A percentile compares a stretch with the other conserved stretches of the same genome.
Conservation (phyloP, 148 eudicot species). For the Amaranthus palmeri region DNA sequence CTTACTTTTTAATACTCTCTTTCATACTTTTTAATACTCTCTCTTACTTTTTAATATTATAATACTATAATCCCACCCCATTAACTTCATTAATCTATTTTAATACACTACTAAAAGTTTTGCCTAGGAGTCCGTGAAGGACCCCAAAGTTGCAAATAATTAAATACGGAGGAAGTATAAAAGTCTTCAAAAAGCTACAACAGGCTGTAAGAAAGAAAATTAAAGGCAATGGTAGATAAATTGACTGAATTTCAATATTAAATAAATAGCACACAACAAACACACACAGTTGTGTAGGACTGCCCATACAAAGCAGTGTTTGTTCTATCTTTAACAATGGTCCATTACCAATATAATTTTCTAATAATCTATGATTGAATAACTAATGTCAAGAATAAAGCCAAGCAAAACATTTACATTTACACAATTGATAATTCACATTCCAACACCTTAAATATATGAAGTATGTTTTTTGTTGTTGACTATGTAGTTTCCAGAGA, state of each 20-base stretch:
- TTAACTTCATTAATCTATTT: too few species aligned
- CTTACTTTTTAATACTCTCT: too few species aligned
- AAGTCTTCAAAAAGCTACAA: background rate
- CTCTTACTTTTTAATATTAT: too few species aligned
- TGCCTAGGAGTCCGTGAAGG: too few species aligned
- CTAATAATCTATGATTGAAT: constrained; percentile 15
- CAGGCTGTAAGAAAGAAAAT: background rate
- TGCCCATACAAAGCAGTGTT: background rate
- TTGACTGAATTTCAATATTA: background rate
- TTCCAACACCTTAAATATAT: constrained; percentile 4
- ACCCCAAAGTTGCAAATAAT: too few species aligned
- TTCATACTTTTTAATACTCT: too few species aligned
- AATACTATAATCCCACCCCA: too few species aligned
- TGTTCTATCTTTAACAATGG: background rate
- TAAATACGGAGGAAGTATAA: too few species aligned
- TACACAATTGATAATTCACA: background rate
- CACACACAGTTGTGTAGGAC: background rate
- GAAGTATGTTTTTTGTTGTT: background rate
- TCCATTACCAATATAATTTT: background rate
- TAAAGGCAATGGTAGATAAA: background rate
- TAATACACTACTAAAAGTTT: too few species aligned
- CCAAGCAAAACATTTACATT: background rate
- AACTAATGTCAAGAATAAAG: background rate
- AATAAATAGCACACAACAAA: background rate
- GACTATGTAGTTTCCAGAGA: constrained; percentile 24